Evolutionary conservation across 352 stramenopile species (phyloP).

Genomic region (Phytophthora pisi): DNA sequence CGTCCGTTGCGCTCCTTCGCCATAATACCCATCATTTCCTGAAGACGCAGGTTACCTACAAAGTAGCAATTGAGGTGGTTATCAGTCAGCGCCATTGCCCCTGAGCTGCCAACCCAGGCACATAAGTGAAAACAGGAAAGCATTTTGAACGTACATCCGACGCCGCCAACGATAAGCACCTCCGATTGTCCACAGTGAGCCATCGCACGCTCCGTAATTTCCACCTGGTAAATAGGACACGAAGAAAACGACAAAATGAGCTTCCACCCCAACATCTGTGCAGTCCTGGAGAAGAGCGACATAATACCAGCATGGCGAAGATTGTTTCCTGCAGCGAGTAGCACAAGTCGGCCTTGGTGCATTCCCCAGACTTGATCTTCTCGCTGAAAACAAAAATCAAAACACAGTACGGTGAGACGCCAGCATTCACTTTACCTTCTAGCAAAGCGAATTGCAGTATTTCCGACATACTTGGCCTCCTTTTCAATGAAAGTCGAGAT

Average conservation of each 20-base stretch:
- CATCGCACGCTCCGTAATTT: constrained; percentile 99
- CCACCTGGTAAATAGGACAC: constrained; percentile 66
- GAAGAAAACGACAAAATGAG: constrained; percentile 1
- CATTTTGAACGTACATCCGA: constrained; percentile 92
- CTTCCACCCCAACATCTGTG: background rate
- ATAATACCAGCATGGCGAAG: constrained; percentile 98
- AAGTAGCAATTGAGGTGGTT: background rate
- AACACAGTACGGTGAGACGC: background rate
- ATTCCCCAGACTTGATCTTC: constrained; percentile 86
- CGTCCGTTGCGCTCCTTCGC: constrained; percentile 93
- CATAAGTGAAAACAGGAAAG: background rate
- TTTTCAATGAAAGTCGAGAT: constrained; percentile 98
- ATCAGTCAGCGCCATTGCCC: background rate
- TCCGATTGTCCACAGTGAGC: constrained; percentile 96
- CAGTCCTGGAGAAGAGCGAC: background rate
- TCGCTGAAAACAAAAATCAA: constrained; percentile 41
- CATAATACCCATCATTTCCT: constrained; percentile 99
- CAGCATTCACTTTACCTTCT: background rate
- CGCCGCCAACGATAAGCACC: constrained; percentile 99
- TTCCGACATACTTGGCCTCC: constrained; percentile 71
- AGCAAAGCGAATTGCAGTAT: background rate
- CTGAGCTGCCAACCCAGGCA: background rate
- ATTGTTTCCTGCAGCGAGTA: constrained; percentile 99
- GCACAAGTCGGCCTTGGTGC: constrained; percentile 97
- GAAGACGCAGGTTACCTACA: constrained; percentile 78